Evolutionary conservation across 1,284 basidiomycete species (phyloP), one percentile per base, ranked within the genome.

Genomic region (Amylostereum chailletii): DNA sequence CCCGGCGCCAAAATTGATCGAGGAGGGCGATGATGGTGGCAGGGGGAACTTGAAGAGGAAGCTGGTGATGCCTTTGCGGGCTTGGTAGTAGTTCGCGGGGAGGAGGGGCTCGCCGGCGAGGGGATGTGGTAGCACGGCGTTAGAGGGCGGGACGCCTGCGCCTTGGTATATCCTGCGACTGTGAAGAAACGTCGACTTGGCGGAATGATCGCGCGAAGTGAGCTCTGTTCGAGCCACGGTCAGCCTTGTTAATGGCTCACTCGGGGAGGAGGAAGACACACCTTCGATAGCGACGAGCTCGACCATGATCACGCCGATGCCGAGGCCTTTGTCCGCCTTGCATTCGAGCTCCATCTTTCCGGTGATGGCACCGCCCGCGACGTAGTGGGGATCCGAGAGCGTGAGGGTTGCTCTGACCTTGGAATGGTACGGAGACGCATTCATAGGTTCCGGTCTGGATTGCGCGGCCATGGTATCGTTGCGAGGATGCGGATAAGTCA

Each of bases 281-380:
- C 86, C 86, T 77, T 90, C 83, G 45, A 80, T 71, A 1, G 78
- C 86, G 52, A 81, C 76, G 26, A 90, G 64, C 60, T 89, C 86
- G 34, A 86, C 77, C 76, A 83, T 82, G 58, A 89, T 85, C 5
- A 79, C 64, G 6, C 79, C 76, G 52, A 90, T 75, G 11, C 83
- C 86, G 26, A 89, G 72, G 3, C 81, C 78, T 58, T 75, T 77
- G 65, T 88, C 86, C 2, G 85, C 77, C 57, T 76, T 76, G 62
- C 80, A 84, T 60, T 89, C 86, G 58, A 89, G 69, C 61, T 86
- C 77, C 72, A 90, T 74, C 69, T 83, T 87, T 8, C 86, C 87
- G 4, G 78, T 71, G 29, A 88, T 71, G 55, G 74, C 66, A 34
- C 69, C 67, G 1, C 86, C 86, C 0, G 86, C 79, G 44, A 86